These are phyloP conservation scores for Gamsiella multidivaricata DNA, from an alignment of 192 early-diverging fungal genomes.

Conservation along the genomic window DNA sequence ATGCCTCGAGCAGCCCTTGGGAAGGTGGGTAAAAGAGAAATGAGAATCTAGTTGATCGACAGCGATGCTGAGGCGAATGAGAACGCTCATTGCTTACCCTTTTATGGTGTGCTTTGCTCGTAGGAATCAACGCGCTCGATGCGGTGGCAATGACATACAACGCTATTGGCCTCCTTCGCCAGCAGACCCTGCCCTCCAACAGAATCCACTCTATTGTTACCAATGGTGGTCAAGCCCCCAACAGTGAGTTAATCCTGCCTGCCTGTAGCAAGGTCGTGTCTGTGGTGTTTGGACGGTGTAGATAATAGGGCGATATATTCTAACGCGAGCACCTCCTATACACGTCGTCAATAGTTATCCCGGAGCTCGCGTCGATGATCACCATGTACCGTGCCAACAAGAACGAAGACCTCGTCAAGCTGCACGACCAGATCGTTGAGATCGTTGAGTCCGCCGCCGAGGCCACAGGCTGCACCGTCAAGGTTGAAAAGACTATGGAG, in stretches of 20 bases:
- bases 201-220: slow-evolving; percentile 86
- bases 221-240: slow-evolving; percentile 72
- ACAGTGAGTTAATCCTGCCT: slow-evolving; percentile 30
- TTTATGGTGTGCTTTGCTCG: too few species aligned
- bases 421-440: slow-evolving; percentile 64
- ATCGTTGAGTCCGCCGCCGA: slow-evolving; percentile 74
- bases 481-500: slow-evolving; percentile 46
- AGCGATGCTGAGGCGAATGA: too few species aligned
- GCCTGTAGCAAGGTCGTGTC: too few species aligned
- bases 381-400: slow-evolving; percentile 72
- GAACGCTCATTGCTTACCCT: too few species aligned
- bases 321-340: not conserved
- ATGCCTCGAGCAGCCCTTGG: slow-evolving; percentile 67
- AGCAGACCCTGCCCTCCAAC: slow-evolving; percentile 76
- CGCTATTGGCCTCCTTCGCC: slow-evolving; percentile 74
- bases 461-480: slow-evolving; percentile 77
- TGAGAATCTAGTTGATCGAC: not conserved
- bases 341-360: slow-evolving; percentile 63
- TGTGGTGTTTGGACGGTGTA: too few species aligned
- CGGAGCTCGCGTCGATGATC: slow-evolving; percentile 65
- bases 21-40: slow-evolving; percentile 18
- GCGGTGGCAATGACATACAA: slow-evolving; percentile 75
- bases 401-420: slow-evolving; percentile 60
- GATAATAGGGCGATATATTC: too few species aligned
- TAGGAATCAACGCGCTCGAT: slow-evolving; percentile 85